phyloP scores from a whole-genome alignment of 108 stramenopile species.

The Nannochloropsis salina region DNA sequence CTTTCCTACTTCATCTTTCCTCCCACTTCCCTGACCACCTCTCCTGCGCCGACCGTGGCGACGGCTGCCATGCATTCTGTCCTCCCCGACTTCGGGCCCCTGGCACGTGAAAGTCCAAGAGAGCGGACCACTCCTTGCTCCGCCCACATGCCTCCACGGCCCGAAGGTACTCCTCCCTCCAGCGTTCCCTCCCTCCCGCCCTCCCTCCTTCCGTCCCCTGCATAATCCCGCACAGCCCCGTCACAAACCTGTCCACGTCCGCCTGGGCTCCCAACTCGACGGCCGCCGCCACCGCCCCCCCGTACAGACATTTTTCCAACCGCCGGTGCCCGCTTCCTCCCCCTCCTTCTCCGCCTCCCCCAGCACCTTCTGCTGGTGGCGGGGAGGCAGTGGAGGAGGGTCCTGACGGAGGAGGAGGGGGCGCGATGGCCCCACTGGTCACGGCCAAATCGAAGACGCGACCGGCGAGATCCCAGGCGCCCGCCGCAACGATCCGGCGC shows the following conservation, averaged over 20 bases:
- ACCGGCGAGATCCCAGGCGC: background rate
- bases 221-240: background rate
- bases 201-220: background rate
- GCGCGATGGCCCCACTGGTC: background rate
- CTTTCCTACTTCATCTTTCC: background rate
- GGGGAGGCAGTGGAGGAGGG: background rate
- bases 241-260: background rate
- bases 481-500: background rate
- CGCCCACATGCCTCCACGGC: background rate
- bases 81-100: background rate
- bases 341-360: background rate
- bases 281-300: background rate
- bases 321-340: background rate
- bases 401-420: background rate
- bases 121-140: background rate
- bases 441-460: background rate
- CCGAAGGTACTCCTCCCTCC: background rate
- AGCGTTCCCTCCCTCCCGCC: background rate
- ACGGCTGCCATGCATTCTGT: background rate
- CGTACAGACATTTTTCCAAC: conserved; percentile 13
- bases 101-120: background rate
- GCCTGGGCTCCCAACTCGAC: background rate
- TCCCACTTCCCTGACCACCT: background rate
- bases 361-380: background rate
- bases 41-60: background rate